Base-by-base conservation (phyloP, 345 rosid genomes). In the Turritis glabra region DNA sequence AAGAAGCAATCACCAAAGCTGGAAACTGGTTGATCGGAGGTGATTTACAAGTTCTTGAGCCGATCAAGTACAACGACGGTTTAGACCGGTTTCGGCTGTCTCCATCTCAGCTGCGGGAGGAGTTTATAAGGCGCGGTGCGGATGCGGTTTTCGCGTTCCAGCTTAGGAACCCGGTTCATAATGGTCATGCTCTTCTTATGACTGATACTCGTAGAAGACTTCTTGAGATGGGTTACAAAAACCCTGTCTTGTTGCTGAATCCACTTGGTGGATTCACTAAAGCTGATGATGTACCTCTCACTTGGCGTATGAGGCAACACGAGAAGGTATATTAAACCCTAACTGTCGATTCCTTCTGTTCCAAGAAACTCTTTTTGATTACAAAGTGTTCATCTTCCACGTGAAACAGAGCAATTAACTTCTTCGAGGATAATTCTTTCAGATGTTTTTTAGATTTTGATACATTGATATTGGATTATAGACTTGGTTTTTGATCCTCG, bases 101-200 rank as follows among this genome's bases (percentile, higher is more conserved):
- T n/a, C 98, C 98, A 14, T 81, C 91, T 3, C 82, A 89, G 71
- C 93, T 94, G 21, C 90, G 96, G 0, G 79, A 85, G 33, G 97
- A 94, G 85, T 91, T 94, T 47, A 78, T 63, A 0, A 89, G 77
- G 85, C 89, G 98, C 17, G 83, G 92, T 62, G 97, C 98, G 0
- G 98, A 94, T 73, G 98, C 98, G 3, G 96, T 94, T 60, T 94
- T 93, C 81, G 98, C 97, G 12, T 93, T 93, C 76, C 98, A 93
- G 90, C 85, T 93, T 0, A 89, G 98, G 77, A 93, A 93, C 59
- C 98, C 98, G 29, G 98, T 93, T 3, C 98, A 93, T 64, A 93
- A 93, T 69, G 98, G 98, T 18, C 98, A 93, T 62, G 97, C 98
- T 21, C 79, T 93, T 61, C 80, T 93, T 40, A 93, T 94, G 97